A percentile compares a stretch with the other conserved stretches of the same genome.
Conservation (phyloP, 345 rosid species). For the Diplotaxis tenuifolia region DNA sequence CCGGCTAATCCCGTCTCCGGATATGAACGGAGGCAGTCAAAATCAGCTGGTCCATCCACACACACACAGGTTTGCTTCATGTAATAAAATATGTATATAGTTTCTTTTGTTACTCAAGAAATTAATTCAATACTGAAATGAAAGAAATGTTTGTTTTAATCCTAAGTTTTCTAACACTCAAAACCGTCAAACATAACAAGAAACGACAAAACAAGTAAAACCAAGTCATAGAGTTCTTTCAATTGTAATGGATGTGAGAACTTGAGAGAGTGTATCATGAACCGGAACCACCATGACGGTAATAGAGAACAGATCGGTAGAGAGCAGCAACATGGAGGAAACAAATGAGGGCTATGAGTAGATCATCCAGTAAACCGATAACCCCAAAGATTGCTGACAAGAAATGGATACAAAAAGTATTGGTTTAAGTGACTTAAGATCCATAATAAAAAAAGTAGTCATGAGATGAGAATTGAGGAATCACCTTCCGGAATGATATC, state of each 20-base stretch:
- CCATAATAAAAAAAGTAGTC: too few species aligned
- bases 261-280: constrained; percentile 30
- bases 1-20: constrained; percentile 36
- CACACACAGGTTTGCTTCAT: too few species aligned
- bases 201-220: constrained; percentile 1
- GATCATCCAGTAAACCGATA: constrained; percentile 76
- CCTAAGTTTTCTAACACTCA: background rate
- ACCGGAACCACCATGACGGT: constrained; percentile 75
- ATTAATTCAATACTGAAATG: background rate
- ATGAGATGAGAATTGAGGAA: background rate
- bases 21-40: background rate
- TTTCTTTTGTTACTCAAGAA: background rate
- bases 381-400: constrained; percentile 61
- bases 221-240: background rate
- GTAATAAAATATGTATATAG: background rate
- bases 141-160: background rate
- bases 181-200: constrained; percentile 6
- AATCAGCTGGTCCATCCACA: too few species aligned
- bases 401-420: constrained; percentile 3
- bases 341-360: constrained; percentile 27
- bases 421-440: background rate
- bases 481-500: constrained; percentile 91
- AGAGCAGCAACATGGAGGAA: constrained; percentile 53
- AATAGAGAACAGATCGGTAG: constrained; percentile 72
- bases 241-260: background rate